phyloP scores from a whole-genome alignment of 345 rosid species.

The Lepidium aucheri region DNA sequence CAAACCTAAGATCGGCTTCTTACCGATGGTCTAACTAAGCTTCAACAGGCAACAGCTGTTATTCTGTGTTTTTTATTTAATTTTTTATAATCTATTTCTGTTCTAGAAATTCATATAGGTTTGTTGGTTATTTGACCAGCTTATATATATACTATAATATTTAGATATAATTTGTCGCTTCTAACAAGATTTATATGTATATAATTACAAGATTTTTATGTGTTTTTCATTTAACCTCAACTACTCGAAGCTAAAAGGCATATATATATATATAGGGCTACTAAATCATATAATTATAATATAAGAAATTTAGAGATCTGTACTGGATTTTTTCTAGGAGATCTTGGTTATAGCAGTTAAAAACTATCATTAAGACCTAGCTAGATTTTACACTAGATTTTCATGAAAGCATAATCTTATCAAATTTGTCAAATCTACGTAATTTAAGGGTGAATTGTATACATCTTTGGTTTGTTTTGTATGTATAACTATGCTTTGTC shows the following conservation, averaged over 20 bases:
- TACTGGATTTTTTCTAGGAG: neutral
- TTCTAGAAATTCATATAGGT: neutral
- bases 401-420: neutral
- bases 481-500: neutral
- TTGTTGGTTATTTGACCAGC: neutral
- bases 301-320: neutral
- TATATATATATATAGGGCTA: neutral
- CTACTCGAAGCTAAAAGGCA: neutral
- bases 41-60: constrained; percentile 20
- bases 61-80: neutral
- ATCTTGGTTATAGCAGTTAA: neutral
- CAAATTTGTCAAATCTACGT: neutral
- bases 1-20: constrained; percentile 18
- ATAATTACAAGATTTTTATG: too few relatives aligned
- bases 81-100: neutral
- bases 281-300: neutral
- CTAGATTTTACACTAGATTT: neutral
- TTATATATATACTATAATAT: neutral
- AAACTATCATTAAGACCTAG: neutral
- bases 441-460: neutral
- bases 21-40: constrained; percentile 22
- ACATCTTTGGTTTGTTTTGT: neutral
- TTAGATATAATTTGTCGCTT: neutral
- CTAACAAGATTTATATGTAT: neutral
- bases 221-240: too few relatives aligned